Percentiles rank a stretch among this genome's conserved stretches.
phyloP scores from a whole-genome alignment of 768 basidiomycete genomes.

The Trametes meyenii region DNA sequence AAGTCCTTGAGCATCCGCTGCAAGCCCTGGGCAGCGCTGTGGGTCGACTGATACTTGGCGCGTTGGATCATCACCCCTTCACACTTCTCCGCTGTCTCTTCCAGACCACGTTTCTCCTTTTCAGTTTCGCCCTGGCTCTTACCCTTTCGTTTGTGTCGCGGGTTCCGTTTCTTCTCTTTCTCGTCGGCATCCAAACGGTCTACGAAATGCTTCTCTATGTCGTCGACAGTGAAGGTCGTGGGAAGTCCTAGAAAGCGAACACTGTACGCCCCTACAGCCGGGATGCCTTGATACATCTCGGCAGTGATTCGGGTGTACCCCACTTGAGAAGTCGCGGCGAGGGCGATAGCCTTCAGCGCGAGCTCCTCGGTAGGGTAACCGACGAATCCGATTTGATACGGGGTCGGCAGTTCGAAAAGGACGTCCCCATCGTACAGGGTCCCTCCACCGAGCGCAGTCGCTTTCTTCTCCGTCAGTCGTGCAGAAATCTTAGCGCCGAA shows the following conservation, averaged over 20 bases:
- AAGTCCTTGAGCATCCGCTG: conserved; percentile 39
- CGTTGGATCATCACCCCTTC: conserved; percentile 55
- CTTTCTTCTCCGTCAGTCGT: conserved; percentile 47
- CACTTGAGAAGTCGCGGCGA: conserved; percentile 41
- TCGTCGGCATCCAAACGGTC: neutral
- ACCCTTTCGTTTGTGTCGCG: neutral
- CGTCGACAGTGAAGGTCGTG: conserved; percentile 41
- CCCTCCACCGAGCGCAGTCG: conserved; percentile 37
- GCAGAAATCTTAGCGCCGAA: conserved; percentile 46
- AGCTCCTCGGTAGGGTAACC: conserved; percentile 56
- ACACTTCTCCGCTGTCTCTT: conserved; percentile 28
- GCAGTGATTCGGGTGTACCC: conserved; percentile 50
- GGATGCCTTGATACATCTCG: conserved; percentile 55
- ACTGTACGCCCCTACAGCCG: conserved; percentile 58
- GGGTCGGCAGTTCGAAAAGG: conserved; percentile 61
- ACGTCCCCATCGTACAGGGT: conserved; percentile 57
- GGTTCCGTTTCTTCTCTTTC: neutral
- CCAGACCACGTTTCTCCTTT: neutral
- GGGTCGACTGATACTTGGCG: conserved; percentile 45
- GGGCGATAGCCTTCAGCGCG: conserved; percentile 54
- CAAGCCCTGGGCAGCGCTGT: conserved; percentile 42
- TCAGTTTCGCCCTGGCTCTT: neutral
- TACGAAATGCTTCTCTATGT: conserved; percentile 33
- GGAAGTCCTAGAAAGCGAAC: conserved; percentile 64
- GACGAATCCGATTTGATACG: conserved; percentile 57